A percentile compares a stretch with the other conserved stretches of the same genome.
Evolutionary conservation across 495 filamentous ascomycete species (phyloP).

Genomic region (Hypoxylon lenormandii): DNA sequence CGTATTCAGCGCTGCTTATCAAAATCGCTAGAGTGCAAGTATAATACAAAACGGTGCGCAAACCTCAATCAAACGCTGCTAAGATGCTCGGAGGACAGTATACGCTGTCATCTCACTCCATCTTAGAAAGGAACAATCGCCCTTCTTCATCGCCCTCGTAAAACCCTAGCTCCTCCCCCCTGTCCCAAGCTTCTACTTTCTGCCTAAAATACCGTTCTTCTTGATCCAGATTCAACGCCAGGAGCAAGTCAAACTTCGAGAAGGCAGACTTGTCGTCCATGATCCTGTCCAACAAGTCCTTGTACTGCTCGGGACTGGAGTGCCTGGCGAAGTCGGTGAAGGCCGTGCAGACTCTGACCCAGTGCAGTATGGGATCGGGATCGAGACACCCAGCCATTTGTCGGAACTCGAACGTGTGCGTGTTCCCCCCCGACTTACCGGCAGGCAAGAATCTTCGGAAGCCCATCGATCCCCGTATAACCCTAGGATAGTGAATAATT

Average conservation of each 20-base stretch:
- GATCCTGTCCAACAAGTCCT: constrained; percentile 1
- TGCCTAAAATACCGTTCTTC: constrained; percentile 26
- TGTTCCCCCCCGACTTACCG: constrained; percentile 28
- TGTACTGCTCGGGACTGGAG: constrained; percentile 13
- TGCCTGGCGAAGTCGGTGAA: constrained; percentile 43
- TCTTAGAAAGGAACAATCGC: neutral
- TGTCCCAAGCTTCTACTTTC: constrained; percentile 3
- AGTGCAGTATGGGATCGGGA: constrained; percentile 36
- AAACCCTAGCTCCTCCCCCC: neutral
- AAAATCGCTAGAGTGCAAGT: too few species aligned
- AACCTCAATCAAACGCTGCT: too few species aligned
- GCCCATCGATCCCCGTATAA: constrained; percentile 20
- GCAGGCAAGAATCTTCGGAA: constrained; percentile 34
- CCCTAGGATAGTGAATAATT: neutral
- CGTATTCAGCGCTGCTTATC: too few species aligned
- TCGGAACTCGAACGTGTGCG: constrained; percentile 46
- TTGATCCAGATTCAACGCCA: constrained; percentile 1
- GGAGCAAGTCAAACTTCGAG: constrained; percentile 24
- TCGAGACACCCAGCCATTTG: constrained; percentile 45
- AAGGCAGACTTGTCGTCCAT: neutral
- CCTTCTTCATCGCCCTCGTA: constrained; percentile 2
- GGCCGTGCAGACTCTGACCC: constrained; percentile 33
- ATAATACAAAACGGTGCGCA: too few species aligned
- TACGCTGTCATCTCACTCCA: neutral
- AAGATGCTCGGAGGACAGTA: neutral